Evolutionary conservation across 2,329 filamentous ascomycete genomes (phyloP).

Genomic region (Calonectria honghensis): DNA sequence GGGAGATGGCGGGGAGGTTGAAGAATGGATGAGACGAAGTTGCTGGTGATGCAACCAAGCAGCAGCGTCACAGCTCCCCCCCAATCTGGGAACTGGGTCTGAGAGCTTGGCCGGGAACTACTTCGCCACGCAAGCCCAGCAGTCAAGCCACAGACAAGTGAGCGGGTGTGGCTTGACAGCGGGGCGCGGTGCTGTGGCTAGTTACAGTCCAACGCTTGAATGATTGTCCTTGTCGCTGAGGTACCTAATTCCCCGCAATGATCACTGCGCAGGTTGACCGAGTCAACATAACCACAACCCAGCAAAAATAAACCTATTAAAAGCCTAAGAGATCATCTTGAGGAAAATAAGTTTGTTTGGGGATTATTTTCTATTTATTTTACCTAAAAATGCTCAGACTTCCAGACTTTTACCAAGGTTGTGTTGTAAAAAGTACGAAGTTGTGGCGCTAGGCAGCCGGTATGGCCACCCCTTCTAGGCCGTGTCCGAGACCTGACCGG

Average conservation of each 20-base stretch:
- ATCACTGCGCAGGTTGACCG: too few species aligned
- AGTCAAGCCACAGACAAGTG: slow-evolving; percentile 42
- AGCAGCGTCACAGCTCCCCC: slow-evolving; percentile 51
- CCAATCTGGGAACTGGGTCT: slow-evolving; percentile 44
- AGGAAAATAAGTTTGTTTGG: too few species aligned
- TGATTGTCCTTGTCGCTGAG: too few species aligned
- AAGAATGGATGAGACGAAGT: slow-evolving; percentile 52
- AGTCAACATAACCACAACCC: too few species aligned
- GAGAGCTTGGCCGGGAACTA: slow-evolving; percentile 36
- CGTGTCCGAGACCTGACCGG: slow-evolving; percentile 17
- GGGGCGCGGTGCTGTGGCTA: slow-evolving; percentile 12
- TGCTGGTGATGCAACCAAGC: slow-evolving; percentile 58
- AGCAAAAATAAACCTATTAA: too few species aligned
- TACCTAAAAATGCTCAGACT: too few species aligned
- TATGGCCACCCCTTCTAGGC: slow-evolving; percentile 9
- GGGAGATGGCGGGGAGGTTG: slow-evolving; percentile 37
- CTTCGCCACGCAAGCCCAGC: slow-evolving; percentile 43
- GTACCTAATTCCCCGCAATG: too few species aligned
- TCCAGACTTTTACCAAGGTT: too few species aligned
- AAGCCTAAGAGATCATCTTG: too few species aligned
- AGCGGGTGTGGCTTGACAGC: slow-evolving; percentile 31
- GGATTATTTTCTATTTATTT: too few species aligned
- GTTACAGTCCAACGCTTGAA: too few species aligned
- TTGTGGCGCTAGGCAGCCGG: slow-evolving; percentile 19
- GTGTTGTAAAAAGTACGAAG: background rate